phyloP scores from a whole-genome alignment of 108 stramenopile species.

The Ochromonas danica region DNA sequence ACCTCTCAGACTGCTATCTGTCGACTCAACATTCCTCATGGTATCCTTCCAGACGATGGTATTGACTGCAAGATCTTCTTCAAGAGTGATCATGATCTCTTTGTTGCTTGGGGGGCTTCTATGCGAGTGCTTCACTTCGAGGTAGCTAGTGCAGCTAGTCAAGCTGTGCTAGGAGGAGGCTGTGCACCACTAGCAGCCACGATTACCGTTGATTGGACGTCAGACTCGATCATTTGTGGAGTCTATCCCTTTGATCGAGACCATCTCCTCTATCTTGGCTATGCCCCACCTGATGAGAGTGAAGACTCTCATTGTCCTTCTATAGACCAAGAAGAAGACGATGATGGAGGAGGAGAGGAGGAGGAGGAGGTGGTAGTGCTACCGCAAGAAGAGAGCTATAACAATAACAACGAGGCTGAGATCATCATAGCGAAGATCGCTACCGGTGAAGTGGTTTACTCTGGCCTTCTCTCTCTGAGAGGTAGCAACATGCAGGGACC shows the following conservation, averaged over 20 bases:
- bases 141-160: background rate
- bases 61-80: background rate
- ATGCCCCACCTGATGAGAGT: background rate
- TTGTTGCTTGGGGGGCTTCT: conserved; percentile 9
- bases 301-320: background rate
- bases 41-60: background rate
- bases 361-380: background rate
- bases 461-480: background rate
- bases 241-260: conserved; percentile 22
- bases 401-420: background rate
- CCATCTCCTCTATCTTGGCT: conserved; percentile 21
- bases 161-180: background rate
- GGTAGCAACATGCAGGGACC: background rate
- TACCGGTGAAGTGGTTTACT: background rate
- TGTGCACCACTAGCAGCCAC: background rate
- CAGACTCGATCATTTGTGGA: conserved; percentile 1
- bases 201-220: background rate
- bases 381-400: no score
- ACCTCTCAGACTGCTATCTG: conserved; percentile 3
- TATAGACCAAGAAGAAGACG: background rate
- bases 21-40: background rate
- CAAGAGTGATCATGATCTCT: background rate
- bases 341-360: conserved; percentile 19
- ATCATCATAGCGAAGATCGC: background rate
- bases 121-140: background rate